Conservation (phyloP, 352 stramenopile species). For the Thalassiosira livingstoniorum region DNA sequence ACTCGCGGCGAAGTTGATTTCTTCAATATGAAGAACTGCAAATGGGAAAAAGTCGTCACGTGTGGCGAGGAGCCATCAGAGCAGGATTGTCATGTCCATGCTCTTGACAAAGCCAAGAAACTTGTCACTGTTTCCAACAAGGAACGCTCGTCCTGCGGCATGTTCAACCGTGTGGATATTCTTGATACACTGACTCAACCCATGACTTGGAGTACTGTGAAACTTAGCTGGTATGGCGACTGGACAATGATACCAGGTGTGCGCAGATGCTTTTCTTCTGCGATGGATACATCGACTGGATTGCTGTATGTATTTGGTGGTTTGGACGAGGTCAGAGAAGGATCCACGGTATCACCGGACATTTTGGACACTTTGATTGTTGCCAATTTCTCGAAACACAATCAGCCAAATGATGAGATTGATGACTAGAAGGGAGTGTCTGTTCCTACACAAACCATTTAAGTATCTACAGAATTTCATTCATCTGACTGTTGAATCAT, state of each 20-base stretch:
- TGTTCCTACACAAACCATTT: no score
- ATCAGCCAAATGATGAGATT: not conserved
- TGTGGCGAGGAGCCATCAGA: slow-evolving; percentile 30
- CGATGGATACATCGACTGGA: slow-evolving; percentile 17
- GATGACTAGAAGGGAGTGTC: not conserved
- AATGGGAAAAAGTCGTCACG: slow-evolving; percentile 19
- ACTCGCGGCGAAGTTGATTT: slow-evolving; percentile 28
- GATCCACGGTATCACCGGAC: not conserved
- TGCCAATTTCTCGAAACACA: slow-evolving; percentile 18
- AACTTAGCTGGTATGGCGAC: slow-evolving; percentile 26
- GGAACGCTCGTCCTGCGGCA: slow-evolving; percentile 23
- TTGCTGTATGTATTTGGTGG: slow-evolving; percentile 32
- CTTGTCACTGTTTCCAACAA: slow-evolving; percentile 24
- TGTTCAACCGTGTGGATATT: slow-evolving; percentile 30
- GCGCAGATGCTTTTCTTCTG: slow-evolving; percentile 17
- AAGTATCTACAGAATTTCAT: no score
- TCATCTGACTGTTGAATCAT: no score
- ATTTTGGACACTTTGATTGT: slow-evolving; percentile 24
- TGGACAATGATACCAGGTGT: slow-evolving; percentile 26
- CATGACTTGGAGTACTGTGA: slow-evolving; percentile 28
- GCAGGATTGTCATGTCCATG: slow-evolving; percentile 32
- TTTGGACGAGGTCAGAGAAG: slow-evolving; percentile 13
- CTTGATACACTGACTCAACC: slow-evolving; percentile 18
- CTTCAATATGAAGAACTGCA: slow-evolving; percentile 9
- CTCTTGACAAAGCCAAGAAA: slow-evolving; percentile 22